A percentile compares a stretch with the other conserved stretches of the same genome.
Conservation (phyloP, 495 filamentous ascomycete genomes). For the Daldinia concentrica region DNA sequence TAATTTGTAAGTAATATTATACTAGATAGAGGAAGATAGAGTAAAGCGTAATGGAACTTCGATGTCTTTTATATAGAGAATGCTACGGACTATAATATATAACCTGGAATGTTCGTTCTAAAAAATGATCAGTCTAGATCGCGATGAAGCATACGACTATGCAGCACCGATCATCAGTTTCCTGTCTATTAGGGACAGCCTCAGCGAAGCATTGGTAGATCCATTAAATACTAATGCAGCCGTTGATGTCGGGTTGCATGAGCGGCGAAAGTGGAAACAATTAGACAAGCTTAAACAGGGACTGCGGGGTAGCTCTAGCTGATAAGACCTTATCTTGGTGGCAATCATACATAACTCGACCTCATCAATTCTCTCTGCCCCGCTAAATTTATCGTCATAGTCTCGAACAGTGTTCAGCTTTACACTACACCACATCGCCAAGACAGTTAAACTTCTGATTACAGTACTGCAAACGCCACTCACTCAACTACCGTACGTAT, state of each 20-base stretch:
- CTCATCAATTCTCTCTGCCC: not conserved
- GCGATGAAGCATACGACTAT: slow-evolving; percentile 40
- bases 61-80: slow-evolving; percentile 18
- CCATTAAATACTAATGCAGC: not conserved
- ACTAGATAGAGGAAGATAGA: slow-evolving; percentile 9
- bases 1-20: not conserved
- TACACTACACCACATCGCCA: slow-evolving; percentile 1
- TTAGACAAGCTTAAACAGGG: slow-evolving; percentile 4
- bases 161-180: slow-evolving; percentile 35
- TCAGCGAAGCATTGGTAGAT: not conserved
- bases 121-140: slow-evolving; percentile 22
- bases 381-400: slow-evolving; percentile 15
- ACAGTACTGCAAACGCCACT: not conserved
- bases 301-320: slow-evolving; percentile 38
- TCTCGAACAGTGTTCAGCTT: not conserved
- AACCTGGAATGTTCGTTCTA: slow-evolving; percentile 20
- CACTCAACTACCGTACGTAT: not conserved
- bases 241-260: not conserved
- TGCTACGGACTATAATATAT: not conserved
- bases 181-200: not conserved
- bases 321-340: slow-evolving; percentile 33
- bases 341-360: slow-evolving; percentile 1
- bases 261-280: slow-evolving; percentile 1
- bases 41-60: slow-evolving; percentile 2
- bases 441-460: not conserved